Evolutionary conservation across 768 basidiomycete genomes (phyloP), one percentile per base, ranked within the genome.

Genomic region (Phanerochaete carnosa): DNA sequence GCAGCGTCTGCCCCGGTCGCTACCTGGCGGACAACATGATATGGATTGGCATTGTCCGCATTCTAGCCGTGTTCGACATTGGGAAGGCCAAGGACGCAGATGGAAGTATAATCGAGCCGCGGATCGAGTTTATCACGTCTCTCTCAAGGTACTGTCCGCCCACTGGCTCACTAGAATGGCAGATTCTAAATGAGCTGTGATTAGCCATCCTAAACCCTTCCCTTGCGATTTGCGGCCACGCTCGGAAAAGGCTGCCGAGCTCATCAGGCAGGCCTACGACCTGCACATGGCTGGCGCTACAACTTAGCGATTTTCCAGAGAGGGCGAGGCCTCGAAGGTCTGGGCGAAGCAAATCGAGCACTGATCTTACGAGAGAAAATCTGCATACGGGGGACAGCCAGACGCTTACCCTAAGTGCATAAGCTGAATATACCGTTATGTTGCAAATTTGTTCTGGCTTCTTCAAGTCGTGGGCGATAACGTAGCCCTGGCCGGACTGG

Each of bases 1-100:
- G 57, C 12, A 58, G 64, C 43, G 61, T 66, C 6, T 72, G 70
- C 54, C 65, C 70, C 22, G 70, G 70, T 3, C 60, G 62, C 16
- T 49, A 67, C 37, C 47, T 71, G 5, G 70, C 70, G 3, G 60
- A 63, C 29, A 54, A 58, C 19, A 62, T 54, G 5, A 50, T 70
- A 6, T 72, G 63, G 64, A 63, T 68, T 9, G 60, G 59, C 37
- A 62, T 66, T 45, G 66, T 63, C 1, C 61, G 39, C 30, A 49
- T 69, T 5, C 63, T 72, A 8, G 57, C 65, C 13, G 45, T 63
- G 8, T 71, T 70, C 62, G 43, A 65, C 6, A 49, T 58, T 3
- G n/a, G 23, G 7, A 28, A 30, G 19, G 28, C 29, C 13, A 8
- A 32, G 4, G 29, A 58, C 45, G 46, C 29, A 8, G 45, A 47